These are phyloP conservation scores for Ministeria vibrans DNA, from an alignment of 78 protist species.

Conservation along the genomic window DNA sequence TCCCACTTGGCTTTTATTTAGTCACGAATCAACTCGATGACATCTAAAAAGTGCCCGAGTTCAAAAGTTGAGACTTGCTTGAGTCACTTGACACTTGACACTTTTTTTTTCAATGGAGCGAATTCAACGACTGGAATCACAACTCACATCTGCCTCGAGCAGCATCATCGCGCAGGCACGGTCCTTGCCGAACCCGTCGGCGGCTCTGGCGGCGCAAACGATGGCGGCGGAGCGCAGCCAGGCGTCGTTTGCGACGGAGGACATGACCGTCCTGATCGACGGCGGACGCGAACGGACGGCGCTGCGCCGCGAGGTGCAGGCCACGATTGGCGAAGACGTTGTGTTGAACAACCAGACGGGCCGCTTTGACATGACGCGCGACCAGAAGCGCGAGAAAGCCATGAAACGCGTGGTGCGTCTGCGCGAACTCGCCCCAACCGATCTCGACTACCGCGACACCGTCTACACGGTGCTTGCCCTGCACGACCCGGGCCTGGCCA, in stretches of 20 bases:
- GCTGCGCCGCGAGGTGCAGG: background rate
- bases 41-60: too few relatives aligned
- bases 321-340: background rate
- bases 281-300: conserved; percentile 1
- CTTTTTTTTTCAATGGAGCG: too few relatives aligned
- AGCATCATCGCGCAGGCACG: too few relatives aligned
- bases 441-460: background rate
- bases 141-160: too few relatives aligned
- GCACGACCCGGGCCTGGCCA: background rate
- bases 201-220: too few relatives aligned
- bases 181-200: too few relatives aligned
- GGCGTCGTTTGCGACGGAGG: background rate
- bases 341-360: background rate
- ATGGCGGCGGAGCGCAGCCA: background rate
- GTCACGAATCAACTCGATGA: too few relatives aligned
- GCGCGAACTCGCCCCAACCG: background rate
- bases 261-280: background rate
- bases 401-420: background rate
- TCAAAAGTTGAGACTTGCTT: too few relatives aligned
- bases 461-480: background rate
- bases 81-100: too few relatives aligned
- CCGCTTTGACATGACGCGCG: background rate
- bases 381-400: background rate
- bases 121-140: too few relatives aligned
- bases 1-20: too few relatives aligned